Evolutionary conservation across 495 filamentous ascomycete genomes (phyloP).

Genomic region (Penicillium pulvis): DNA sequence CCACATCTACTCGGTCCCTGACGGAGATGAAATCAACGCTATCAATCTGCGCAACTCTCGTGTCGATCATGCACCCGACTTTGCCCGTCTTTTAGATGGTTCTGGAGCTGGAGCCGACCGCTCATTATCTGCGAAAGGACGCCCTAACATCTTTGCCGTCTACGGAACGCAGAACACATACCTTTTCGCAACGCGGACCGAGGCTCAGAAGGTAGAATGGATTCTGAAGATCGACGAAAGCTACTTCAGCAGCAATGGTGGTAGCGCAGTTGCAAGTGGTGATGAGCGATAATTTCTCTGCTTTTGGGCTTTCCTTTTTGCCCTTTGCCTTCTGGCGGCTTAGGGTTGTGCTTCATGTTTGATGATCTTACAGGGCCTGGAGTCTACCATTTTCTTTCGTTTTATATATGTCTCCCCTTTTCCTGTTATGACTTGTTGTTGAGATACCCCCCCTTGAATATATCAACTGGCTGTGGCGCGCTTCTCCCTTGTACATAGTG

Average conservation of each 20-base stretch:
- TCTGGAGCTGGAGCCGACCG: conserved; percentile 33
- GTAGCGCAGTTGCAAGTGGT: conserved; percentile 30
- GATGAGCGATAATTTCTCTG: conserved; percentile 16
- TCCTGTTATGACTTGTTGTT: conserved; percentile 28
- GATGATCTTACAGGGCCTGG: conserved; percentile 25
- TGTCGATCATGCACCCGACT: conserved; percentile 85
- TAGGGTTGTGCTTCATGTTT: conserved; percentile 21
- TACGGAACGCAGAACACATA: conserved; percentile 93
- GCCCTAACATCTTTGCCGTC: conserved; percentile 82
- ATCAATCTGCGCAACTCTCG: conserved; percentile 83
- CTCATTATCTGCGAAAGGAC: conserved; percentile 50
- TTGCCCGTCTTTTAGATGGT: conserved; percentile 71
- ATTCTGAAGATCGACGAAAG: conserved; percentile 75
- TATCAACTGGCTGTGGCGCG: conserved; percentile 38
- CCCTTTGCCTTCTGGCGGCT: not conserved
- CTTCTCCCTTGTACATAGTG: conserved; percentile 45
- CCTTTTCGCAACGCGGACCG: conserved; percentile 85
- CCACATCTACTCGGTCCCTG: conserved; percentile 78
- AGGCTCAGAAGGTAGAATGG: conserved; percentile 93
- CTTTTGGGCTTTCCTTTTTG: conserved; percentile 1
- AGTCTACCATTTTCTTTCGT: conserved; percentile 21
- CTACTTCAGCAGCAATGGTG: conserved; percentile 50
- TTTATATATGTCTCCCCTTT: conserved; percentile 15
- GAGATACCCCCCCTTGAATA: conserved; percentile 42
- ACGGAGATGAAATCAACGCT: conserved; percentile 86